These are phyloP conservation scores for Diaporthe citrichinensis DNA, from an alignment of 2,329 filamentous ascomycete species.

Conservation along the genomic window DNA sequence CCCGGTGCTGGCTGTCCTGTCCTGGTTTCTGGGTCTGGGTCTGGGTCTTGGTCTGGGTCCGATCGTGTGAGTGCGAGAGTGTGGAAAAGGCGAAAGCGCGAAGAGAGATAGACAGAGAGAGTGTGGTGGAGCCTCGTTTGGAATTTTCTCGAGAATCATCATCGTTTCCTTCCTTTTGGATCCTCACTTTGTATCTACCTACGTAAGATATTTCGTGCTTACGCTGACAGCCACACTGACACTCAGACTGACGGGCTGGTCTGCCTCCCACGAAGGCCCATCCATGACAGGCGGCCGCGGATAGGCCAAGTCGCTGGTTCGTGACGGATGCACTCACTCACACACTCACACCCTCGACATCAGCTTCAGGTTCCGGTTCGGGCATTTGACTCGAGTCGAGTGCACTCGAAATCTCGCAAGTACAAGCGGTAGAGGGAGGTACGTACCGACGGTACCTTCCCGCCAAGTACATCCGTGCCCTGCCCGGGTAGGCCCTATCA, in stretches of 20 bases:
- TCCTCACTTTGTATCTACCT: not conserved
- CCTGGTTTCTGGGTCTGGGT: not conserved
- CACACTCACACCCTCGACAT: not conserved
- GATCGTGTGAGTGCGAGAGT: not conserved
- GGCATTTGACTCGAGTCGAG: constrained; percentile 26
- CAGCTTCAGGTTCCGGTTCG: constrained; percentile 19
- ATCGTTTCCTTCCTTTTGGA: not conserved
- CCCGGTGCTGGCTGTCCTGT: constrained; percentile 6
- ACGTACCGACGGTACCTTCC: not conserved
- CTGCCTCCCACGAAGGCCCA: not conserved
- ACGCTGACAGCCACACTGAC: constrained; percentile 24
- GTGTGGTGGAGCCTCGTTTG: constrained; percentile 23
- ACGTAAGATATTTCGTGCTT: not conserved
- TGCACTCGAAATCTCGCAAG: constrained; percentile 7
- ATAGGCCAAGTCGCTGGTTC: constrained; percentile 36
- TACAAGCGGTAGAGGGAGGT: not conserved
- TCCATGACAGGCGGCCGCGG: constrained; percentile 5
- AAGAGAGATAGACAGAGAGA: not conserved
- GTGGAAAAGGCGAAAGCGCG: constrained; percentile 21
- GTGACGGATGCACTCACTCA: not conserved
- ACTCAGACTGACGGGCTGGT: constrained; percentile 11
- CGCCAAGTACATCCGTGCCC: constrained; percentile 11
- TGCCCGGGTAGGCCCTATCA: not conserved
- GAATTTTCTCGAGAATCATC: constrained; percentile 17
- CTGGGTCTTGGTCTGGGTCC: not conserved